Evolutionary conservation across 2,329 filamentous ascomycete genomes (phyloP).

Genomic region (Pseudocercospora fuligena): DNA sequence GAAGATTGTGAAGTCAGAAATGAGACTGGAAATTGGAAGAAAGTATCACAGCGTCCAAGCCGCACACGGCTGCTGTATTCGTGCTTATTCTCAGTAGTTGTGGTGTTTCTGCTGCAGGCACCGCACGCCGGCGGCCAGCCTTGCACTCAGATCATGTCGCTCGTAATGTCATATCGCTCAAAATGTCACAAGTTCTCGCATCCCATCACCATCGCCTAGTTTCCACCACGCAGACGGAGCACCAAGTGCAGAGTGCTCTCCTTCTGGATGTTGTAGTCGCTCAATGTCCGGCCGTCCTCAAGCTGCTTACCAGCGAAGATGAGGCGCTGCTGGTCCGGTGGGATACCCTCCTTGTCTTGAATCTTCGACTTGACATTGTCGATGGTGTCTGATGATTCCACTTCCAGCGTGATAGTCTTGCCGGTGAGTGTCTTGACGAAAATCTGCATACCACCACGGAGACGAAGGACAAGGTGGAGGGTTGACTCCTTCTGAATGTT

Average conservation of each 20-base stretch:
- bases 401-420: conserved; percentile 99
- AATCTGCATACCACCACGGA: conserved; percentile 76
- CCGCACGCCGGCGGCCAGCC: conserved; percentile 13
- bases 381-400: conserved; percentile 99
- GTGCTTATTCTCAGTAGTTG: background rate
- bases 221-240: conserved; percentile 98
- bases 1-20: background rate
- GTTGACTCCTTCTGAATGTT: conserved; percentile 99
- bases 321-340: conserved; percentile 97
- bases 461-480: conserved; percentile 96
- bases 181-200: conserved; percentile 69
- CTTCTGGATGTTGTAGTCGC: conserved; percentile 99
- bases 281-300: conserved; percentile 97
- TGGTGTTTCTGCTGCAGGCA: background rate
- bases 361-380: conserved; percentile 99
- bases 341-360: conserved; percentile 98
- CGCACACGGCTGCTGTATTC: conserved; percentile 1
- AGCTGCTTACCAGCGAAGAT: conserved; percentile 99
- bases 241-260: conserved; percentile 98
- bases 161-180: conserved; percentile 21
- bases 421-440: conserved; percentile 87
- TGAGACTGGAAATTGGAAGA: background rate
- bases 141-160: background rate
- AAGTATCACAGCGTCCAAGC: background rate
- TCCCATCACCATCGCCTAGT: conserved; percentile 79